Percentiles rank a stretch among this genome's conserved stretches.
Conservation (phyloP, 768 basidiomycete species). For the Sarcodon sp. region DNA sequence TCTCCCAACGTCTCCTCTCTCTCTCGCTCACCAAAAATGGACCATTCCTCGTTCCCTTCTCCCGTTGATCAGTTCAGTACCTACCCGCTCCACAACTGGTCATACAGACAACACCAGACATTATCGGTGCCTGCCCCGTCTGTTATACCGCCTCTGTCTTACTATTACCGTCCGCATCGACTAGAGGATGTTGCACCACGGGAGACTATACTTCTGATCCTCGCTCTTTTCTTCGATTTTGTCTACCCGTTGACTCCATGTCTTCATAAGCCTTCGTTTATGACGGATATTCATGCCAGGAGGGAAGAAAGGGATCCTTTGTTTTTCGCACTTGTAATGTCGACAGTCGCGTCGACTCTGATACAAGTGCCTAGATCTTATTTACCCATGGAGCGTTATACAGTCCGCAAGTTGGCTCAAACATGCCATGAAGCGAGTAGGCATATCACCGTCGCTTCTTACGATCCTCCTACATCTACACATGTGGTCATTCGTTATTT, state of each 20-base stretch:
- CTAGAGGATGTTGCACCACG: slow-evolving; percentile 76
- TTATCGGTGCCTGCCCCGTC: slow-evolving; percentile 30
- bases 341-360: slow-evolving; percentile 75
- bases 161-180: slow-evolving; percentile 62
- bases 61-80: slow-evolving; percentile 44
- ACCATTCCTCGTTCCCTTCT: slow-evolving; percentile 26
- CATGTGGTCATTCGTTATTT: slow-evolving; percentile 85
- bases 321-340: slow-evolving; percentile 86
- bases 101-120: slow-evolving; percentile 50
- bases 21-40: slow-evolving; percentile 24
- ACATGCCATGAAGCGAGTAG: slow-evolving; percentile 75
- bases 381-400: slow-evolving; percentile 73
- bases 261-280: slow-evolving; percentile 83
- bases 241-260: slow-evolving; percentile 88
- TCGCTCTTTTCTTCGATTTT: slow-evolving; percentile 87
- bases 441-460: slow-evolving; percentile 66
- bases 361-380: slow-evolving; percentile 85
- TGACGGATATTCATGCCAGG: slow-evolving; percentile 73
- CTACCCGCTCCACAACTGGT: slow-evolving; percentile 60
- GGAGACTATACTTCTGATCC: slow-evolving; percentile 70
- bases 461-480: slow-evolving; percentile 75
- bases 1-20: slow-evolving; percentile 21
- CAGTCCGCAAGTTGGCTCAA: slow-evolving; percentile 78
- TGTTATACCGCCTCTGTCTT: slow-evolving; percentile 45
- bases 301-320: slow-evolving; percentile 82